Base-by-base conservation (phyloP, 306 rosid genomes). In the Glycine soja region DNA sequence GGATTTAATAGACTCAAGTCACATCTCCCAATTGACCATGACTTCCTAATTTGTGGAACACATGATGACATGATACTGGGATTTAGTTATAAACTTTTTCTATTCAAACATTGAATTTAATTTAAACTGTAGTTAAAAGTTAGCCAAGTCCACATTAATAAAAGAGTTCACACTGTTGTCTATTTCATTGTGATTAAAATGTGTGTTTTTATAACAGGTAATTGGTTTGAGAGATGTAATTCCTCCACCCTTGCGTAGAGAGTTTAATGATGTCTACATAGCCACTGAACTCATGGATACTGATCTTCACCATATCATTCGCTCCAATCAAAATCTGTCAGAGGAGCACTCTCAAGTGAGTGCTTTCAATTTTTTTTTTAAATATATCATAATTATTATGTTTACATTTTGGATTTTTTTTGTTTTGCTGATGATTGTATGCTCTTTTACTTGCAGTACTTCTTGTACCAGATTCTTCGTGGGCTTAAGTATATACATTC, bases 251-350 rank as follows among this genome's bases (percentile, higher is more conserved):
- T 38, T 91, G 67, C 88, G 97, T 78, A 90, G 98, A 79, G 97
- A 95, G 76, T 95, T 95, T 77, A 88, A 80, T 6, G 99, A 95
- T 87, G 99, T 95, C 32, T 95, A 95, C 87, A 86, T 88, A 64
- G 88, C 90, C 40, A 67, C 46, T 0, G 99, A 95, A 84, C 96
- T 95, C 79, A 95, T 95, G 99, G 99, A 95, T 75, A 95, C 99
- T 4, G 99, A 95, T 88, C 97, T 95, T 85, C 98, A 95, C 75
- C 98, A 95, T 78, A 95, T 95, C 84, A 95, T 93, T 75, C 97
- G 97, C 74, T 93, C 99, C 32, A 95, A 93, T 80, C 99, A 93
- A 88, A 43, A 72, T 84, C 85, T 95, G 56, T 95, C 99, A 0
- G 99, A 95, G 85, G 99, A 95, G 84, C 99, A 95, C 80, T 88